These are phyloP conservation scores for Posidonia australis DNA, from an alignment of 106 monocot genomes.

Conservation along the genomic window DNA sequence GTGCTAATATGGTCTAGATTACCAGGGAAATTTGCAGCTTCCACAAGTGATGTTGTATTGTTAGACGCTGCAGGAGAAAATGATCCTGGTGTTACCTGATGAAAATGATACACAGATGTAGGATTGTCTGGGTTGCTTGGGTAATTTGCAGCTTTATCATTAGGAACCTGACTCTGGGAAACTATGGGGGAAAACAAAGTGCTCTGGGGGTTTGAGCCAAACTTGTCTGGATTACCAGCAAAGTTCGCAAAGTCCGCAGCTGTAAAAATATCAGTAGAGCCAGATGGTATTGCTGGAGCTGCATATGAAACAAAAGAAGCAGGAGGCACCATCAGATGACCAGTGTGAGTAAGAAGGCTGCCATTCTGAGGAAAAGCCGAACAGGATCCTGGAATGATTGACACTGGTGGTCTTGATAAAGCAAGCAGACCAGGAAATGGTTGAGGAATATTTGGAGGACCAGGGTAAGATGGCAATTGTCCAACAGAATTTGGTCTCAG, in stretches of 20 bases:
- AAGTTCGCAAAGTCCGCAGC: slow-evolving; percentile 4
- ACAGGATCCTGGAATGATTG: slow-evolving; percentile 3
- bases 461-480: not conserved
- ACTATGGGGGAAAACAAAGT: slow-evolving; percentile 4
- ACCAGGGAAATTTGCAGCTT: not conserved
- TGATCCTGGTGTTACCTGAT: not conserved
- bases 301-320: not conserved
- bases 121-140: not conserved
- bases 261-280: not conserved
- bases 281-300: slow-evolving; percentile 1
- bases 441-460: not conserved
- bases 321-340: not conserved
- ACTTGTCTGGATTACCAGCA: slow-evolving; percentile 6
- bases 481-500: not conserved
- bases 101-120: not conserved
- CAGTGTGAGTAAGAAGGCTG: not conserved
- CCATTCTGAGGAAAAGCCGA: not conserved
- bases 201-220: not conserved
- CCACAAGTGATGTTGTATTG: not conserved
- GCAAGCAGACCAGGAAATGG: not conserved
- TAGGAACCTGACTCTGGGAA: no score
- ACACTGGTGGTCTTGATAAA: not conserved
- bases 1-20: not conserved
- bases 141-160: not conserved
- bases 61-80: not conserved